Evolutionary conservation across 169 alveolate genomes (phyloP), one percentile per base, ranked within the genome.

Genomic region (Cryptosporidium parvum): DNA sequence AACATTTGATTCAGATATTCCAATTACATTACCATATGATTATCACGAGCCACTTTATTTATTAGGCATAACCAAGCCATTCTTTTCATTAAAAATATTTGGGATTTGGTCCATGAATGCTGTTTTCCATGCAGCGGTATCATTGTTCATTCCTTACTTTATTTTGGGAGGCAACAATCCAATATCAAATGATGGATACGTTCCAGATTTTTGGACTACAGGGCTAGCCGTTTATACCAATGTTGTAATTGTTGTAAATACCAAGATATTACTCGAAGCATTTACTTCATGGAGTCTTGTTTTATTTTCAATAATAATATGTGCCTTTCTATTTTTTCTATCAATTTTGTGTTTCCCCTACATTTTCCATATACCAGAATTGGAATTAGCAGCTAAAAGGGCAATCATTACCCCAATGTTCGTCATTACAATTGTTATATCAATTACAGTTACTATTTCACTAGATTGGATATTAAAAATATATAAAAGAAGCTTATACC

Each of bases 1-100:
- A 1, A 85, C 93, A 37, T 85, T 94, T 42, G 98, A 96, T 70
- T 93, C 93, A n/a, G 97, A 95, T 80, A 85, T 94, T 26, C 89
- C 89, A 29, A 62, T 80, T 16, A 80, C 89, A 42, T 37, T 80
- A 62, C 89, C 89, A 62, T 80, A 80, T 48, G 67, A 80, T 44
- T 80, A 80, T 23, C 89, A 80, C 16, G 89, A 80, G 45, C 89
- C 89, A 61, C 44, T 80, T 21, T 80, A 80, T 62, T 62, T 80
- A 39, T 62, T 80, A 44, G 89, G 89, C 18, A 80, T 80, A 9
- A 80, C 65, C 16, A 80, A 80, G 5, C 89, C 89, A 21, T 80
- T 45, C 37, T 62, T 80, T 1, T 80, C 89, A 23, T 35, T 80
- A 8, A 31, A 29, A 80, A 80, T 23, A 26, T 80, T 80, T 44